A percentile compares a stretch with the other conserved stretches of the same genome.
These are phyloP conservation scores for Amaranthus hypochondriacus DNA, from an alignment of 148 eudicot species.

Conservation along the genomic window DNA sequence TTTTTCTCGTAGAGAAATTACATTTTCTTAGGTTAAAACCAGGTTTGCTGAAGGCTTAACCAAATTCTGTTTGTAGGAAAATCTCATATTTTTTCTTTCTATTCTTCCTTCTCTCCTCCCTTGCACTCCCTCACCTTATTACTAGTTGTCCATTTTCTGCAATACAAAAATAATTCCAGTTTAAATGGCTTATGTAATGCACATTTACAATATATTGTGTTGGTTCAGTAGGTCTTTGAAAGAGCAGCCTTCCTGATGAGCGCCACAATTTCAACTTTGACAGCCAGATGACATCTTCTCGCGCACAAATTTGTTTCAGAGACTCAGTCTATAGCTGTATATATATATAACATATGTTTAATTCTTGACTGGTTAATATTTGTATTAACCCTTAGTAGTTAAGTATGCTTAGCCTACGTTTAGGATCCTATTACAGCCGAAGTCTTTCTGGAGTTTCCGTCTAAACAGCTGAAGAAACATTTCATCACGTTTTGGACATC, in stretches of 20 bases:
- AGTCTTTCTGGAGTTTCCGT: neutral
- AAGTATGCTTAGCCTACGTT: constrained; percentile 1
- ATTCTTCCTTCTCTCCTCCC: too few species aligned
- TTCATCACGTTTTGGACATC: neutral
- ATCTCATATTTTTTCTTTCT: too few species aligned
- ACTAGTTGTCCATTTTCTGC: too few species aligned
- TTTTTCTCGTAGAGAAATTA: too few species aligned
- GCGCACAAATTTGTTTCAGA: neutral
- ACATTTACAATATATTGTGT: neutral
- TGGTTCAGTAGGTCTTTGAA: constrained; percentile 11
- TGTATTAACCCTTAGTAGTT: neutral
- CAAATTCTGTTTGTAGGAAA: too few species aligned
- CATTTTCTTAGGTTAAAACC: too few species aligned
- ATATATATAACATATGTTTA: constrained; percentile 13
- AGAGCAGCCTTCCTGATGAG: neutral
- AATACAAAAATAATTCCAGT: too few species aligned
- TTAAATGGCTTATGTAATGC: neutral
- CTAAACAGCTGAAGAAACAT: neutral
- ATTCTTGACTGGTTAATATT: neutral
- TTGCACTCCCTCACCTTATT: too few species aligned
- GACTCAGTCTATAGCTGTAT: constrained; percentile 4
- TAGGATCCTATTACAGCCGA: neutral
- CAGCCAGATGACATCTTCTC: constrained; percentile 14
- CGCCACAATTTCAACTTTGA: neutral
- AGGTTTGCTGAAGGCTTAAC: too few species aligned